Evolutionary conservation across 495 filamentous ascomycete genomes (phyloP).

Genomic region (Rhypophila decipiens): DNA sequence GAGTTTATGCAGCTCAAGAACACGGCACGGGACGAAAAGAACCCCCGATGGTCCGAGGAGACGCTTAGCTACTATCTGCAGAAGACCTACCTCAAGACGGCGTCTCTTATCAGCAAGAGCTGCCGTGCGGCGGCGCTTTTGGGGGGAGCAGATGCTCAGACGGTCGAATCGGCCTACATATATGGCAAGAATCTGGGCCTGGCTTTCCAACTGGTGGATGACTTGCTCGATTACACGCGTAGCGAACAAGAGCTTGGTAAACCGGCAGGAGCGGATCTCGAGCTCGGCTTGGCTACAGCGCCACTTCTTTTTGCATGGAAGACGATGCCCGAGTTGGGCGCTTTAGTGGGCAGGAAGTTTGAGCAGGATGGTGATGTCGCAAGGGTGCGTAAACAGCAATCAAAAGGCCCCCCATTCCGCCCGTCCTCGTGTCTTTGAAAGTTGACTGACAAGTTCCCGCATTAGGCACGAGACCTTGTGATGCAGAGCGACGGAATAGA

Average conservation of each 20-base stretch:
- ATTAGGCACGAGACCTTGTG: slow-evolving; percentile 78
- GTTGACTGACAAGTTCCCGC: slow-evolving; percentile 9
- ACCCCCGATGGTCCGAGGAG: slow-evolving; percentile 77
- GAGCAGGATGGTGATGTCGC: slow-evolving; percentile 72
- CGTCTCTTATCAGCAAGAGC: slow-evolving; percentile 89
- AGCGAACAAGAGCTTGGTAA: slow-evolving; percentile 82
- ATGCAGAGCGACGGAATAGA: slow-evolving; percentile 77
- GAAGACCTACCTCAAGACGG: slow-evolving; percentile 97
- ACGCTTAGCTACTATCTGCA: slow-evolving; percentile 92
- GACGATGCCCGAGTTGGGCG: slow-evolving; percentile 74
- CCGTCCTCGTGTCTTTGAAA: background rate
- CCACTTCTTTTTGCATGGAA: slow-evolving; percentile 96
- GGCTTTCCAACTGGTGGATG: slow-evolving; percentile 97
- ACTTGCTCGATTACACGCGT: slow-evolving; percentile 95
- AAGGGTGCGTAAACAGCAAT: slow-evolving; percentile 68
- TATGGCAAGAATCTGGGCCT: slow-evolving; percentile 91
- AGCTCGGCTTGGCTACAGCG: slow-evolving; percentile 92
- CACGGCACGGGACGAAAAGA: slow-evolving; percentile 76
- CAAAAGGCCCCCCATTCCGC: background rate
- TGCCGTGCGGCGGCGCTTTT: slow-evolving; percentile 86
- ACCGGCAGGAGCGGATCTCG: slow-evolving; percentile 87
- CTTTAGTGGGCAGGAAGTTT: slow-evolving; percentile 90
- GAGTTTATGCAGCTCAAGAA: slow-evolving; percentile 99
- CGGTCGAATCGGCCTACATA: slow-evolving; percentile 82
- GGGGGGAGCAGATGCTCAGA: slow-evolving; percentile 65